Evolutionary conservation across 1,284 basidiomycete genomes (phyloP), one percentile per base, ranked within the genome.

Genomic region (Melampsora americana): DNA sequence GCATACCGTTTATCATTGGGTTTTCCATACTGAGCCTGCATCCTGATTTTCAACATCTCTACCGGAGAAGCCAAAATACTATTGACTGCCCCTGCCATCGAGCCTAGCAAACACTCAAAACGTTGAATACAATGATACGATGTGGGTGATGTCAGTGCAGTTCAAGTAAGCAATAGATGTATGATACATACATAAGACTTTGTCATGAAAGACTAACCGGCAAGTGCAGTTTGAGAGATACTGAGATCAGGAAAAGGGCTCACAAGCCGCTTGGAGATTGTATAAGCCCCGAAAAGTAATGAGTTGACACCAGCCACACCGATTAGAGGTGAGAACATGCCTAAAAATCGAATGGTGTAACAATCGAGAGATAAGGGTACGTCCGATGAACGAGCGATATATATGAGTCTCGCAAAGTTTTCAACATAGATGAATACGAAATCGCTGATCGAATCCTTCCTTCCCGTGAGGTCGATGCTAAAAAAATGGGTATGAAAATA

Each of bases 231-330:
- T 83, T 98, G 88, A 20, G 87, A 86, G 65, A 95, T 85, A 0
- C 90, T 89, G 4, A 95, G 85, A 67, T 92, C 86, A 14, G 91
- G 91, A 81, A 90, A 96, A 0, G 95, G 94, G 0, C 92, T 93
- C 62, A 98, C 87, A 66, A 94, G 83, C 11, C 92, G 88, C 79
- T 91, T 89, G 1, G 93, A 90, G 5, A 87, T 85, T 18, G 89
- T 90, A 80, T 96, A 97, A 0, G 93, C 89, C 0, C 92, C 92
- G 83, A 98, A 99, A 7, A 98, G 87, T 23, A 98, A 86, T 14
- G 93, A 95, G 84, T 98, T 98, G 80, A 98, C 95, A 6, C 92
- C 94, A 0, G 95, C 92, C 39, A 99, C 91, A n/a, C 95, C 95
- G 61, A 96, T 78, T 11, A 99, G 85, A 0, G 95, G 95, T 65